Evolutionary conservation across 768 basidiomycete species (phyloP).

Genomic region (Lactifluus echinatus): DNA sequence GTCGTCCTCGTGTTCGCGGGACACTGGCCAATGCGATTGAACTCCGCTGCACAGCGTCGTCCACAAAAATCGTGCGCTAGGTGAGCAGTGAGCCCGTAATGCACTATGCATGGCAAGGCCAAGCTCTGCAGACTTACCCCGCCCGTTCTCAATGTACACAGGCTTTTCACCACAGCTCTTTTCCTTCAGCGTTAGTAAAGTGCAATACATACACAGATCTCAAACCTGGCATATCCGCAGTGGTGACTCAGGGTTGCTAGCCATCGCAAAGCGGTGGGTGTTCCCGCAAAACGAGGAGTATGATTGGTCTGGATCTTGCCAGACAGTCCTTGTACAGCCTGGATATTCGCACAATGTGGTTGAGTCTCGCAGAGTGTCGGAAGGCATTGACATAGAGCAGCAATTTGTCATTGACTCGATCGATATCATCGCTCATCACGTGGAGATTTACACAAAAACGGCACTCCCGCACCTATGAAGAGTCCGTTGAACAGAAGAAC

Average conservation of each 20-base stretch:
- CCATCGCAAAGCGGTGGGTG: conserved; percentile 19
- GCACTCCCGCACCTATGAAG: neutral
- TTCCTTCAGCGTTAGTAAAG: neutral
- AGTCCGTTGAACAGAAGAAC: neutral
- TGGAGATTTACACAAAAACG: neutral
- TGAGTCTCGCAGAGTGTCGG: conserved; percentile 13
- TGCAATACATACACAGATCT: neutral
- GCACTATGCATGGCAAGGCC: too few species aligned
- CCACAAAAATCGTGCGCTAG: conserved; percentile 22
- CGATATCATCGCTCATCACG: neutral
- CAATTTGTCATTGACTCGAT: neutral
- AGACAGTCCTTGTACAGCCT: conserved; percentile 15
- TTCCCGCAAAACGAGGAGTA: conserved; percentile 22
- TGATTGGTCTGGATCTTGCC: conserved; percentile 22
- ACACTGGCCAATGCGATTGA: neutral
- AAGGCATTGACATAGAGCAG: conserved; percentile 5
- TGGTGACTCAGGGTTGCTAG: neutral
- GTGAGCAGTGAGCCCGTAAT: neutral
- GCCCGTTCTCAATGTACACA: conserved; percentile 21
- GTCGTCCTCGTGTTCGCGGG: neutral
- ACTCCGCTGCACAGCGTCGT: conserved; percentile 17
- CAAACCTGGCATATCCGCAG: conserved; percentile 20
- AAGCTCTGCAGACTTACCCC: conserved; percentile 9
- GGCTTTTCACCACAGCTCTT: conserved; percentile 19
- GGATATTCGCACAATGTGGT: conserved; percentile 18